A percentile compares a stretch with the other conserved stretches of the same genome.
Conservation (phyloP, 257 asterid species). For the Solanum medicagineum region DNA sequence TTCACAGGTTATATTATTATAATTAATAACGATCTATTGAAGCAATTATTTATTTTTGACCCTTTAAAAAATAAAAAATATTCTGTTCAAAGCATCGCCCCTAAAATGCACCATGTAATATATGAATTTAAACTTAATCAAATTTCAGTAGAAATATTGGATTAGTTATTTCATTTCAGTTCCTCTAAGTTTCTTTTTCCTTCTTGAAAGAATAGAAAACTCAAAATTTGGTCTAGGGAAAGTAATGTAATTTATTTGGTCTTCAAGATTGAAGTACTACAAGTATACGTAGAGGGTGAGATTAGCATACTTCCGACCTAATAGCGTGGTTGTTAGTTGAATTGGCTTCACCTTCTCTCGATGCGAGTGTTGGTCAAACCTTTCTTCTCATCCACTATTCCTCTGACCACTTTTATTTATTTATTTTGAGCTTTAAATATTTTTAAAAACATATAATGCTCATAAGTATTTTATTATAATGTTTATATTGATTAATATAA, state of each 20-base stretch:
- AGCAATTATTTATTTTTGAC: neutral
- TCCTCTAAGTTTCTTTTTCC: neutral
- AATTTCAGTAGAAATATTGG: neutral
- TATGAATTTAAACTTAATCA: neutral
- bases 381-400: neutral
- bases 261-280: constrained; percentile 2
- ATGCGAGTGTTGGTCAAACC: neutral
- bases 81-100: accelerated
- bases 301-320: neutral
- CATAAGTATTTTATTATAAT: too few species aligned
- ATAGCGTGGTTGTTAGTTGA: constrained; percentile 5
- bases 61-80: neutral
- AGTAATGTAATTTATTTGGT: neutral
- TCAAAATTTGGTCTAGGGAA: neutral
- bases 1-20: too few species aligned
- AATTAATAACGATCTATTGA: neutral
- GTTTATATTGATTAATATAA: too few species aligned
- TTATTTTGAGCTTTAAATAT: too few species aligned
- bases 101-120: neutral
- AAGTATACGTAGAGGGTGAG: neutral
- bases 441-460: too few species aligned
- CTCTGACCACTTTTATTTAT: too few species aligned
- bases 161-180: neutral
- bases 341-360: neutral
- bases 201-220: neutral